A percentile compares a stretch with the other conserved stretches of the same genome.
phyloP scores from a whole-genome alignment of 2,329 filamentous ascomycete species.

The Colletotrichum aenigma region DNA sequence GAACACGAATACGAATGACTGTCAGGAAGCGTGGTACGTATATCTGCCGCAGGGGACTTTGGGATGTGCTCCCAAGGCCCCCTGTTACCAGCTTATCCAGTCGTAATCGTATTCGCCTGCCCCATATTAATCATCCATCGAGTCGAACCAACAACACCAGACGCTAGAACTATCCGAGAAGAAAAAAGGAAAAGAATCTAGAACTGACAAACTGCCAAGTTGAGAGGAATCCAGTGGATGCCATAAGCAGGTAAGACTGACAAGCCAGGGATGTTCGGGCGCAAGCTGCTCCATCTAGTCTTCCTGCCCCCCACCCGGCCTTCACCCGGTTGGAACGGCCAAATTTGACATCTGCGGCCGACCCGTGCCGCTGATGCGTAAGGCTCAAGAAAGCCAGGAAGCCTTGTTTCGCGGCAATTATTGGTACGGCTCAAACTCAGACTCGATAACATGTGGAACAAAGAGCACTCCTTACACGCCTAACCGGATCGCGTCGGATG shows the following conservation, averaged over 20 bases:
- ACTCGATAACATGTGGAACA: not conserved
- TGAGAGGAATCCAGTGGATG: not conserved
- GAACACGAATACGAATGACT: not conserved
- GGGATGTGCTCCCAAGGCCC: not conserved
- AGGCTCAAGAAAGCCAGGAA: not conserved
- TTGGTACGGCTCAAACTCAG: not conserved
- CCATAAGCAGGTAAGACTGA: not conserved
- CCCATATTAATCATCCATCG: not conserved
- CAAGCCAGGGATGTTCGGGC: not conserved
- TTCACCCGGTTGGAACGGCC: not conserved
- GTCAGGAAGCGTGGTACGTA: not conserved
- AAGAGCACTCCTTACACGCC: not conserved
- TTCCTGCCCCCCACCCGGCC: not conserved
- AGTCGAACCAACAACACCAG: not conserved
- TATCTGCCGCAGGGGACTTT: not conserved
- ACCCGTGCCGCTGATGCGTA: not conserved
- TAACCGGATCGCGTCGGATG: not conserved
- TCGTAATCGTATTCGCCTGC: not conserved
- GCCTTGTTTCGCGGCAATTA: not conserved
- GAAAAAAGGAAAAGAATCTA: not conserved
- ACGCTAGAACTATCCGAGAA: not conserved
- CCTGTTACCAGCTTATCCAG: not conserved
- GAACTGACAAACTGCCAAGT: not conserved
- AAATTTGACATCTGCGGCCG: not conserved
- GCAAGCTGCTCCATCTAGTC: not conserved